Base-by-base conservation (phyloP, 2,329 filamentous ascomycete species). In the Sordariomycetes sp. region DNA sequence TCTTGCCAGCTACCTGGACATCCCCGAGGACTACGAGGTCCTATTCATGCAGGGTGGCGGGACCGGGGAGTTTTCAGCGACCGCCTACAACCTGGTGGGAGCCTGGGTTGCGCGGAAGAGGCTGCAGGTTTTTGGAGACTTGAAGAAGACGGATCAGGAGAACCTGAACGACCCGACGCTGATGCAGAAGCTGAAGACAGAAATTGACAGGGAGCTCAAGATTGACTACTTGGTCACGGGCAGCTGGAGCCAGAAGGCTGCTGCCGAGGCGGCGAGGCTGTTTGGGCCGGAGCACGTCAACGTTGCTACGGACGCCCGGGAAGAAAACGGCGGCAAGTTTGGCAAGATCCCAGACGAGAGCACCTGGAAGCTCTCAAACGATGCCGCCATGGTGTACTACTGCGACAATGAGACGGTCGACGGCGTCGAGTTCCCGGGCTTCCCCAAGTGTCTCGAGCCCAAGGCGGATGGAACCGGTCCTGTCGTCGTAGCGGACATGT, bases 201-300 rank as follows among this genome's bases (percentile, higher is more conserved):
- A 75, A 34, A 71, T 88, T 6, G 69, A 80, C 33, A 64, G 74
- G 36, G 74, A 90, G 39, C 64, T 95, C 45, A 83, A 81, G 63
- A 56, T 93, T 28, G 90, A 96, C 60, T 96, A 95, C 59, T 61
- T 95, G 30, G 76, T 95, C 35, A 95, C 90, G 4, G 90, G 90
- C 35, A 78, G 81, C 35, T 96, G 87, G 61, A 93, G 85, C 14
- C 67, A 86, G 45, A 95, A 96, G 63, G 88, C 88, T 10, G 80
- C 77, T 23, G 81, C 87, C 55, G 90, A 96, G 61, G 87, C 84
- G 4, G 69, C 70, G 38, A 72, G 87, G 35, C 66, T 96, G 8
- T 57, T 94, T 3, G 88, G 90, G 15, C 58, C 79, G 3, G 76
- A 88, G 53, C 68, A 83, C 45, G 81, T 94, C 58, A 94, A 95